Base-by-base conservation (phyloP, 352 stramenopile genomes). In the Phytophthora sp. region DNA sequence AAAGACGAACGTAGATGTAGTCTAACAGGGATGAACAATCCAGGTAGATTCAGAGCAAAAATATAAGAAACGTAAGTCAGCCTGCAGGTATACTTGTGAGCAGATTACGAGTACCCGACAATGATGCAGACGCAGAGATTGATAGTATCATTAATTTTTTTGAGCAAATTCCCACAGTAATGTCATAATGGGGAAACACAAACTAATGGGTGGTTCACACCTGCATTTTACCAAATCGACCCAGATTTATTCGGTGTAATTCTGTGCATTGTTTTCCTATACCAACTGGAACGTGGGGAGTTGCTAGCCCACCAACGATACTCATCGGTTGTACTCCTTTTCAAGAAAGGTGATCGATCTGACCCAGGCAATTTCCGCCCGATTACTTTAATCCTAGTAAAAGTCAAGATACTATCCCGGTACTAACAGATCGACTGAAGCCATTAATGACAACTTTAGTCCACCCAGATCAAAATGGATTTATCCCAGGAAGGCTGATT, bases 361-460 rank as follows among this genome's bases (percentile, higher is more conserved):
- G 43, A 49, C 6, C 51, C 28, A 1, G 49, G 26, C 1, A 67
- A 55, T 6, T 61, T 34, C 27, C 34, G 32, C 4, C 50, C 32
- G 0, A 61, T 67, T 23, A 12, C 35, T 3, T 20, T 67, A 12
- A 53, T 67, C 15, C 49, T 23, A 15, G 49, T 67, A 9, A 31
- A 61, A 32, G 42, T 61, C 7, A 61, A 53, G 23, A n/a, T 46
- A 10, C 9, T 61, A 1, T 61, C 52, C 4, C 17, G 41, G 52
- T 46, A 8, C 6, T 61, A 37, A 31, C 17, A 0, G 3, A 44
- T 26, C 52, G 52, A 1, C 11, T 53, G 13, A 26, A 13, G 4
- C 30, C 27, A 5, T 18, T 38, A 12, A 37, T 51, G 18, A 8
- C 5, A 3, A n/a, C 12, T 5, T 32, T 59, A 12, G 20, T 49